phyloP scores from a whole-genome alignment of 2,329 filamentous ascomycete species.

The Epicoccum sorghinum region DNA sequence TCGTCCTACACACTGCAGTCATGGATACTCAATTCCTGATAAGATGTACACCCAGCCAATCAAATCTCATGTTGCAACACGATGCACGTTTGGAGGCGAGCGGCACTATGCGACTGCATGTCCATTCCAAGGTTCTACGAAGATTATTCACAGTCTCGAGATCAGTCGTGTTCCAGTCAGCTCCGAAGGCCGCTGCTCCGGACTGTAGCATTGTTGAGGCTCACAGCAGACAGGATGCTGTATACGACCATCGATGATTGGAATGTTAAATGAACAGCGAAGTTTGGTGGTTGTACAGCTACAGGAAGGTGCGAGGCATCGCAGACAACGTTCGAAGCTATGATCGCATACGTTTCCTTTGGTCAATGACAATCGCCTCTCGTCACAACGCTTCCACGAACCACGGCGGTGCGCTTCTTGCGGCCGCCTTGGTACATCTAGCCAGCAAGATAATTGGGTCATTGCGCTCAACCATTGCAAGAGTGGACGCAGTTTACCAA shows the following conservation, averaged over 20 bases:
- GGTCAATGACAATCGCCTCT: slow-evolving; percentile 2
- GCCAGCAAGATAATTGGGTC: slow-evolving; percentile 8
- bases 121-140: slow-evolving; percentile 4
- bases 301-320: neutral
- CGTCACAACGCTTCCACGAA: neutral
- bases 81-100: slow-evolving; percentile 11
- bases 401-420: slow-evolving; percentile 1
- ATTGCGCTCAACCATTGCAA: slow-evolving; percentile 10
- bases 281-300: neutral
- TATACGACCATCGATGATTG: neutral
- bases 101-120: slow-evolving; percentile 3
- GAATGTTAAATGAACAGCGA: slow-evolving; percentile 5
- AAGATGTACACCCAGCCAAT: slow-evolving; percentile 9
- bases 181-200: slow-evolving; percentile 1
- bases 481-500: slow-evolving; percentile 8
- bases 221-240: slow-evolving; percentile 3
- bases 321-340: neutral
- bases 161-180: neutral
- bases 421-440: slow-evolving; percentile 1
- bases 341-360: neutral
- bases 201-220: neutral
- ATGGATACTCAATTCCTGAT: slow-evolving; percentile 12
- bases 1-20: neutral
- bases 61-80: neutral
- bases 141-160: neutral